These are phyloP conservation scores for Neofusicoccum parvum DNA, from an alignment of 2,329 filamentous ascomycete genomes.

Conservation along the genomic window DNA sequence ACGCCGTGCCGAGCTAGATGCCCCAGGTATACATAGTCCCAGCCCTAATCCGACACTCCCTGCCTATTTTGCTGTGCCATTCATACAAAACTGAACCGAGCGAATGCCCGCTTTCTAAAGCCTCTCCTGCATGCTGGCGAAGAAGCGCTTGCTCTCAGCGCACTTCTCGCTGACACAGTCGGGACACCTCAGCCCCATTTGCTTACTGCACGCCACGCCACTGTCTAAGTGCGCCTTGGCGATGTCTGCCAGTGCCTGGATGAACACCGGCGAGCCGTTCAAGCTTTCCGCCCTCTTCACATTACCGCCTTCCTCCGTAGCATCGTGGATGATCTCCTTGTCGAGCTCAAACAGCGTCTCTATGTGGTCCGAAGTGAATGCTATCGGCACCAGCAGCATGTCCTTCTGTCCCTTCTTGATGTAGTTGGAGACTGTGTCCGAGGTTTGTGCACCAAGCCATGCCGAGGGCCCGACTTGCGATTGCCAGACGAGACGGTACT, in stretches of 20 bases:
- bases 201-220: constrained; percentile 71
- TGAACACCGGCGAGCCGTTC: constrained; percentile 90
- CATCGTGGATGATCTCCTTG: constrained; percentile 90
- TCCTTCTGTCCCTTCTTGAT: constrained; percentile 90
- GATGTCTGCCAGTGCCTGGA: constrained; percentile 83
- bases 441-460: constrained; percentile 94
- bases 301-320: constrained; percentile 50
- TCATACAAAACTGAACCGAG: not conserved
- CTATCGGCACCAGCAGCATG: constrained; percentile 88
- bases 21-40: not conserved
- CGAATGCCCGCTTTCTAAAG: not conserved
- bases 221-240: constrained; percentile 77
- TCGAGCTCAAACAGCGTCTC: constrained; percentile 96
- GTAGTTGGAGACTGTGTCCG: constrained; percentile 83
- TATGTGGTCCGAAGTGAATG: constrained; percentile 98
- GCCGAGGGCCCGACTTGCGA: constrained; percentile 94
- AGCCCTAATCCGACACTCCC: not conserved
- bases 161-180: constrained; percentile 91
- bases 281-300: constrained; percentile 89
- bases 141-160: constrained; percentile 72
- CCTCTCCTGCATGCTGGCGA: constrained; percentile 41
- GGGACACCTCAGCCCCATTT: constrained; percentile 90
- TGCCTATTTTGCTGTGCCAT: constrained; percentile 2
- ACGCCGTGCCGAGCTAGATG: not conserved
- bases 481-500: constrained; percentile 95